Base-by-base conservation (phyloP, 139 green algal species). In the Ettlia oleoabundans region DNA sequence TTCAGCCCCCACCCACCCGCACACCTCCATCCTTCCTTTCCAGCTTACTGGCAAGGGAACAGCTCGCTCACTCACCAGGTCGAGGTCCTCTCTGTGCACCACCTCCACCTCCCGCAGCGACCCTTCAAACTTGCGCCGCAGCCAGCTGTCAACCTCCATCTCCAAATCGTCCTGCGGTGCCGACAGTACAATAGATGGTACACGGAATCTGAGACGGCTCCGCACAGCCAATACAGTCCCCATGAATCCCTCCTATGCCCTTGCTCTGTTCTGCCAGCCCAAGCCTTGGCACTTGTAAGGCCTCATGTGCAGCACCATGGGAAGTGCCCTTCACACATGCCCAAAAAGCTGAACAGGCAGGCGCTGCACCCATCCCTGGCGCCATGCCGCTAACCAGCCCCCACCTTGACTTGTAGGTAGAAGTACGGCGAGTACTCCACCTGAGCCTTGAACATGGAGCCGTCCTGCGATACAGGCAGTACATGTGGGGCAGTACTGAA, bases 401-500 rank as follows among this genome's bases (percentile, higher is more conserved):
- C 2, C 41, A 90, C 91, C 87, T 91, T 93, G 61, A 94, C 85
- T 33, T 92, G 88, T 28, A 99, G 62, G 87, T 98, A 98, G 81
- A 99, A 97, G 90, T 99, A 99, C 33, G 96, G 96, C 67, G 89
- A 69, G 43, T 93, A 98, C 35, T 87, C 62, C 52, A 97, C 82
- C 9, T 96, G 86, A 0, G 92, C 91, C 81, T 98, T 98, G 92
- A 99, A 99, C 92, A 96, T 98, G 84, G 81, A 86, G 22, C 96
- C 94, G 82, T 98, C 93, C 90, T 98, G 93, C 33, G 67, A 21
- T 8, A 68, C 18, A 70, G 35, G 28, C n/a, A n/a, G 62, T 6
- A 41, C n/a, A 24, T 33, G 32, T 24, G 47, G 47, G 15, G 47
- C 13, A 15, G 47, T 10, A 58, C 47, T 15, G 47, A 10, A 15